phyloP scores from a whole-genome alignment of 2,329 filamentous ascomycete genomes.

The Lecanicillium sp. region DNA sequence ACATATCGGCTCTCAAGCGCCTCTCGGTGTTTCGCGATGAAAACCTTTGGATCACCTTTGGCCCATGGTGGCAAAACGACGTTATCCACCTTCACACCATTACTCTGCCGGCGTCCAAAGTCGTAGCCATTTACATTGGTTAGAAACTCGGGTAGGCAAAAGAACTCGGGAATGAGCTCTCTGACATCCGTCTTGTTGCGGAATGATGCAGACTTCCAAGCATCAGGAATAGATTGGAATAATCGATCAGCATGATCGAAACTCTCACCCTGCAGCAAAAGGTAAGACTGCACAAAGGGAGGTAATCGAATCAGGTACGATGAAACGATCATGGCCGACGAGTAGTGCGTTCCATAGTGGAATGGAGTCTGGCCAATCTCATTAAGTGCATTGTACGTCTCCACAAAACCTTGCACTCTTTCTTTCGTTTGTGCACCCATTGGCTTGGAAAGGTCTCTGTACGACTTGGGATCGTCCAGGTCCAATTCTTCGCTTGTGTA shows the following conservation, averaged over 20 bases:
- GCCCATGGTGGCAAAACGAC: conserved; percentile 94
- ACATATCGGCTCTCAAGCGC: conserved; percentile 91
- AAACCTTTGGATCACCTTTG: conserved; percentile 90
- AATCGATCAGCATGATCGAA: conserved; percentile 95
- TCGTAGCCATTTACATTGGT: conserved; percentile 93
- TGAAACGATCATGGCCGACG: conserved; percentile 96
- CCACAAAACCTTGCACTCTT: conserved; percentile 70
- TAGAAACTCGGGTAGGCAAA: conserved; percentile 90
- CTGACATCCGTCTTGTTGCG: conserved; percentile 91
- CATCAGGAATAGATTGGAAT: conserved; percentile 85
- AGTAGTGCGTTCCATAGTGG: conserved; percentile 98
- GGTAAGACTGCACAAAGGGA: conserved; percentile 92
- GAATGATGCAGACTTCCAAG: conserved; percentile 83
- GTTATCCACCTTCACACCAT: conserved; percentile 69
- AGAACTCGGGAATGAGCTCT: conserved; percentile 94
- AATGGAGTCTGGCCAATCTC: conserved; percentile 92
- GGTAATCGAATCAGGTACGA: conserved; percentile 93
- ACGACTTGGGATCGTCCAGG: conserved; percentile 72
- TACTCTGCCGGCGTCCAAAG: conserved; percentile 80
- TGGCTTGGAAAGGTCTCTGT: conserved; percentile 86
- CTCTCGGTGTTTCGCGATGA: conserved; percentile 92
- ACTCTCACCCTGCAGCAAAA: conserved; percentile 86
- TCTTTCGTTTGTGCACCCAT: conserved; percentile 84
- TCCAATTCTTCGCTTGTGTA: conserved; percentile 93
- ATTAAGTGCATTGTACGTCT: conserved; percentile 77